A percentile compares a stretch with the other conserved stretches of the same genome.
Evolutionary conservation across 257 asterid genomes (phyloP).

Genomic region (Solanum clarkiae): DNA sequence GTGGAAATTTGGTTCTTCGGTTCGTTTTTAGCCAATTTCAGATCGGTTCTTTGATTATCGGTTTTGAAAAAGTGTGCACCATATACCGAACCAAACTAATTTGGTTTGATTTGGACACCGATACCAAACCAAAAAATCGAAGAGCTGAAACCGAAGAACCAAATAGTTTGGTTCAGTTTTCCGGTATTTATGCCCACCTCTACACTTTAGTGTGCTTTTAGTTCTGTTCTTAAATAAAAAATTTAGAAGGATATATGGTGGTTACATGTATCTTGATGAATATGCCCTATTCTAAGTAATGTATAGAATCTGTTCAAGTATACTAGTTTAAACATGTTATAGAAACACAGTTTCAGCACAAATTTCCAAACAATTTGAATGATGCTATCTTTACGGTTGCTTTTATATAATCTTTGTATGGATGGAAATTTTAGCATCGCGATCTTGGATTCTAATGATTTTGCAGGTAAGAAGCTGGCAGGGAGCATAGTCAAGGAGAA

Average conservation of each 20-base stretch:
- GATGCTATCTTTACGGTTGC: not conserved
- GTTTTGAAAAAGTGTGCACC: too few relatives aligned
- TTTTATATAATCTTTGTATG: not conserved
- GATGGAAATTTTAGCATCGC: not conserved
- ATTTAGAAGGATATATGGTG: not conserved
- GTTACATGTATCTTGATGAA: not conserved
- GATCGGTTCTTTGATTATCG: too few relatives aligned
- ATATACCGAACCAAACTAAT: too few relatives aligned
- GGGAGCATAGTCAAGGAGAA: constrained; percentile 84
- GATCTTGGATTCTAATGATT: not conserved
- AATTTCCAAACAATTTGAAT: too few relatives aligned
- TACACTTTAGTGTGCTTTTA: not conserved
- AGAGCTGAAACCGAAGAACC: too few relatives aligned
- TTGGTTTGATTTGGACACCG: too few relatives aligned
- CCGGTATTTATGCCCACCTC: too few relatives aligned
- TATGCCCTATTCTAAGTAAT: not conserved
- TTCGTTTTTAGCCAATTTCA: too few relatives aligned
- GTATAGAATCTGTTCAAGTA: not conserved
- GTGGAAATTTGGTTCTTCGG: too few relatives aligned
- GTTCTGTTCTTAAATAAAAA: not conserved
- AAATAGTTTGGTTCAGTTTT: too few relatives aligned
- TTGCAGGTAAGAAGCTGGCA: constrained; percentile 76
- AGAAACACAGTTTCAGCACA: not conserved
- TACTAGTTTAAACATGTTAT: not conserved
- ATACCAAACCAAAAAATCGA: too few relatives aligned